Evolutionary conservation across 495 filamentous ascomycete species (phyloP).

Genomic region (Talaromyces stipitatus): DNA sequence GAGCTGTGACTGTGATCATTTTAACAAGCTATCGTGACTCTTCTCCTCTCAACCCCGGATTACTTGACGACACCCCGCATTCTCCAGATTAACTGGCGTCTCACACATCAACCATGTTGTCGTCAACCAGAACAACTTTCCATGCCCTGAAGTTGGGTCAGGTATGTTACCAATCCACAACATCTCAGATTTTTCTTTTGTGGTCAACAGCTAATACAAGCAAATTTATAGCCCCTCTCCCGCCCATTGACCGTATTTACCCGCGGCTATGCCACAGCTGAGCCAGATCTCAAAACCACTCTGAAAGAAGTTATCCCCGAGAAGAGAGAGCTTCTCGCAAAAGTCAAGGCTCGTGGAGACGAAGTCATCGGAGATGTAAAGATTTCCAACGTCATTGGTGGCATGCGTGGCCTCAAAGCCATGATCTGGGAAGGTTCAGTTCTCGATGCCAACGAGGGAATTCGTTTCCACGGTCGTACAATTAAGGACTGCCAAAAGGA

Average conservation of each 20-base stretch:
- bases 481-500: conserved; percentile 96
- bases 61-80: background rate
- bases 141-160: conserved; percentile 31
- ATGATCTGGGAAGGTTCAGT: conserved; percentile 99
- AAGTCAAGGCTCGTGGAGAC: conserved; percentile 77
- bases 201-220: background rate
- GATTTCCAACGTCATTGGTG: conserved; percentile 88
- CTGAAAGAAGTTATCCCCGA: conserved; percentile 77
- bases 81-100: background rate
- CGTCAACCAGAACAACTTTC: conserved; percentile 20
- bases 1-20: background rate
- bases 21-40: background rate
- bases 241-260: conserved; percentile 19
- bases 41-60: background rate
- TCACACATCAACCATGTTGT: conserved; percentile 1
- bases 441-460: conserved; percentile 92
- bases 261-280: conserved; percentile 50
- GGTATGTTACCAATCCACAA: too few relatives aligned
- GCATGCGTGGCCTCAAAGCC: conserved; percentile 94
- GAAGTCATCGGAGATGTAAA: conserved; percentile 86
- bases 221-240: conserved; percentile 11
- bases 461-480: conserved; percentile 94
- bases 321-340: conserved; percentile 86
- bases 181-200: too few relatives aligned
- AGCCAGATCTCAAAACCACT: conserved; percentile 81